Evolutionary conservation across 2,329 filamentous ascomycete genomes (phyloP).

Genomic region (Penicillium sp.): DNA sequence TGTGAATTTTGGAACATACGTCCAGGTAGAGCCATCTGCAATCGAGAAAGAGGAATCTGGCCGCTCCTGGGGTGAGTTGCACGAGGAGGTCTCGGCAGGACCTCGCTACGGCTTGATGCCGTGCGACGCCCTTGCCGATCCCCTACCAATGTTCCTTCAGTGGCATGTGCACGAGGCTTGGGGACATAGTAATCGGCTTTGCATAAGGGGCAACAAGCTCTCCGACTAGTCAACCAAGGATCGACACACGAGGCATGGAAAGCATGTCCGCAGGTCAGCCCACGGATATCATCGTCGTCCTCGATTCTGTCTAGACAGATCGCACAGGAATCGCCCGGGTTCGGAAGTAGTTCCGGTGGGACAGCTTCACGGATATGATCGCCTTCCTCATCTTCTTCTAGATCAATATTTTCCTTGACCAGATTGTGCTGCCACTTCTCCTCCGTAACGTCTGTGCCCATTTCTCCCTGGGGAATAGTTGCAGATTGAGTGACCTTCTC

Average conservation of each 20-base stretch:
- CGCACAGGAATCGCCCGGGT: constrained; percentile 88
- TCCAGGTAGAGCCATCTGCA: constrained; percentile 39
- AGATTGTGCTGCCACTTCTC: constrained; percentile 29
- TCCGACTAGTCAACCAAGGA: constrained; percentile 90
- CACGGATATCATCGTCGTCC: constrained; percentile 92
- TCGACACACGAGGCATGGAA: constrained; percentile 96
- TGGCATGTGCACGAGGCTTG: constrained; percentile 71
- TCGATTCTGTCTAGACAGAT: constrained; percentile 95
- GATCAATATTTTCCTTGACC: constrained; percentile 51
- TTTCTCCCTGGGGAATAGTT: neutral
- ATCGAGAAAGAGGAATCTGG: constrained; percentile 31
- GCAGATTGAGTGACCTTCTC: constrained; percentile 16
- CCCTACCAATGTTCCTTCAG: constrained; percentile 27
- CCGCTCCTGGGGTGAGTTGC: constrained; percentile 32
- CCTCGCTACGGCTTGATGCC: constrained; percentile 22
- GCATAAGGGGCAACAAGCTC: constrained; percentile 94
- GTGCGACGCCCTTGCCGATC: constrained; percentile 34
- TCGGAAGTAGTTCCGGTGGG: constrained; percentile 74
- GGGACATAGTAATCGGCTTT: constrained; percentile 97
- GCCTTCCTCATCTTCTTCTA: constrained; percentile 70
- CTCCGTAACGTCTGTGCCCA: constrained; percentile 8
- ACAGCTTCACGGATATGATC: constrained; percentile 79
- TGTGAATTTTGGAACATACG: constrained; percentile 31
- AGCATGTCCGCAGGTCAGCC: constrained; percentile 92
- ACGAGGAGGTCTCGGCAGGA: constrained; percentile 32